Percentiles rank a stretch among this genome's conserved stretches.
phyloP scores from a whole-genome alignment of 208 protist genomes.

The Acanthamoeba healyi region DNA sequence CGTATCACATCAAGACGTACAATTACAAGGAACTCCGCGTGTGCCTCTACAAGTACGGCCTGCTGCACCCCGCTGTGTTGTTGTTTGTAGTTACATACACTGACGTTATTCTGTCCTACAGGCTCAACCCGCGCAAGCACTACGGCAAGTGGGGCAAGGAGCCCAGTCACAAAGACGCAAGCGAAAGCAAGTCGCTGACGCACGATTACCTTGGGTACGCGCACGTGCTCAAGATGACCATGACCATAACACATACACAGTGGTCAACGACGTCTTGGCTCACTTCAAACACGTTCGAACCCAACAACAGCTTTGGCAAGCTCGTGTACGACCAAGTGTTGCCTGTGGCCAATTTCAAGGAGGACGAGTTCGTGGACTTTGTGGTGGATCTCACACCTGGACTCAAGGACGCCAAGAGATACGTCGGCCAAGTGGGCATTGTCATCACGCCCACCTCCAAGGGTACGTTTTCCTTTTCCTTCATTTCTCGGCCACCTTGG shows the following conservation, averaged over 20 bases:
- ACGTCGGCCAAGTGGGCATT: slow-evolving; percentile 59
- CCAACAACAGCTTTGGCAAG: slow-evolving; percentile 54
- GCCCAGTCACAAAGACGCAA: not conserved
- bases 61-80: not conserved
- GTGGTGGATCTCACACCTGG: slow-evolving; percentile 63
- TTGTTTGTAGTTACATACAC: not conserved
- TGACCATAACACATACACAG: too few species aligned
- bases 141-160: slow-evolving; percentile 68
- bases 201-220: slow-evolving; percentile 73
- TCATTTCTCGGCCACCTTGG: not conserved
- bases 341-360: slow-evolving; percentile 55
- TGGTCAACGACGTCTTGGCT: not conserved
- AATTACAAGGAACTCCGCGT: slow-evolving; percentile 75
- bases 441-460: slow-evolving; percentile 63
- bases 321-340: slow-evolving; percentile 59
- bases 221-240: too few species aligned
- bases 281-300: not conserved
- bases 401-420: slow-evolving; percentile 46
- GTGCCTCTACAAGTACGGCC: slow-evolving; percentile 71
- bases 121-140: slow-evolving; percentile 67
- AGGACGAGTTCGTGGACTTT: slow-evolving; percentile 72
- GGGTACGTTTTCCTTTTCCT: not conserved
- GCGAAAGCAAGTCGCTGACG: slow-evolving; percentile 61
- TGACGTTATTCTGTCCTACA: not conserved
- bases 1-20: slow-evolving; percentile 72